Percentiles rank a stretch among this genome's conserved stretches.
Conservation (phyloP, 495 filamentous ascomycete genomes). For the Aspergillus kassunensis region DNA sequence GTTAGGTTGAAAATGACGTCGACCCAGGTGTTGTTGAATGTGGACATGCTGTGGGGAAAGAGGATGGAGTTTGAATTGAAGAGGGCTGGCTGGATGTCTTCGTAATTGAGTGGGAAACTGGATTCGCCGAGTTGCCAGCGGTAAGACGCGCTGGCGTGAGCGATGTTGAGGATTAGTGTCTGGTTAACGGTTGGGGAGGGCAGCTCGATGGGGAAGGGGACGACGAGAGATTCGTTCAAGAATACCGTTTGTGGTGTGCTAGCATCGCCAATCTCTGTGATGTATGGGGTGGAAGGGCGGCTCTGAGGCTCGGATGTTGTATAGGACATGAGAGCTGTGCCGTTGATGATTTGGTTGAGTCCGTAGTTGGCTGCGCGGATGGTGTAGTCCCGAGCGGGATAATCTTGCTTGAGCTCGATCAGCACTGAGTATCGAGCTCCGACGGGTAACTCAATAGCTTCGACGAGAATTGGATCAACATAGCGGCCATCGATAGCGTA, state of each 20-base stretch:
- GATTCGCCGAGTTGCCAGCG: slow-evolving; percentile 44
- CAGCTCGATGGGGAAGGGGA: slow-evolving; percentile 39
- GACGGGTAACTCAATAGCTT: slow-evolving; percentile 30
- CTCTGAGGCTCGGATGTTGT: neutral
- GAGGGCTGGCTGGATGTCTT: slow-evolving; percentile 39
- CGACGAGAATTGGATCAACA: slow-evolving; percentile 31
- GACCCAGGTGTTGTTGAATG: slow-evolving; percentile 53
- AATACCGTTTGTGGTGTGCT: slow-evolving; percentile 33
- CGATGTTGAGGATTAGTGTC: slow-evolving; percentile 35
- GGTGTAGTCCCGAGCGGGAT: slow-evolving; percentile 32
- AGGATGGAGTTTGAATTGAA: slow-evolving; percentile 41
- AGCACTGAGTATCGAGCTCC: slow-evolving; percentile 39
- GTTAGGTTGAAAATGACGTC: slow-evolving; percentile 48
- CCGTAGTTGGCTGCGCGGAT: slow-evolving; percentile 33
- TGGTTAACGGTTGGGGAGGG: slow-evolving; percentile 38
- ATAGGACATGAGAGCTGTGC: slow-evolving; percentile 31
- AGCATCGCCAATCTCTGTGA: slow-evolving; percentile 34
- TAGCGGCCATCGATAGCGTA: slow-evolving; percentile 45
- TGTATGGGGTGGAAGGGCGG: slow-evolving; percentile 32
- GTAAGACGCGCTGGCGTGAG: slow-evolving; percentile 37
- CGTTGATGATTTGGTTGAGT: slow-evolving; percentile 32
- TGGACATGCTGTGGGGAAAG: slow-evolving; percentile 44
- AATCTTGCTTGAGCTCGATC: slow-evolving; percentile 34
- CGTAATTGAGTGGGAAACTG: slow-evolving; percentile 26
- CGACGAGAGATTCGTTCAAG: slow-evolving; percentile 32